Evolutionary conservation across 192 early-diverging fungal genomes (phyloP).

Genomic region (Entomortierella lignicola): DNA sequence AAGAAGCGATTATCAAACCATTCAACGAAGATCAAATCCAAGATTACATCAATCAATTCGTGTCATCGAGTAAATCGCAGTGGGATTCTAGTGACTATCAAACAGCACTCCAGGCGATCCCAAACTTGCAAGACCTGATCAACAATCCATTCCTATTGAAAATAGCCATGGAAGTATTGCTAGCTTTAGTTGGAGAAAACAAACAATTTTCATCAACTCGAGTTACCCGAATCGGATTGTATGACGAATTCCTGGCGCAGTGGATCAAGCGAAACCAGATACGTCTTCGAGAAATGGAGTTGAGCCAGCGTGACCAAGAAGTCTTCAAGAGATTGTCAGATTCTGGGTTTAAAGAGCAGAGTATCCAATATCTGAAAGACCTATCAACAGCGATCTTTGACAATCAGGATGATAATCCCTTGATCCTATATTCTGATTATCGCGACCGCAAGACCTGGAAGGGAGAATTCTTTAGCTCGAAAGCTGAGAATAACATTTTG

Average conservation of each 20-base stretch:
- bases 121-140: constrained; percentile 5
- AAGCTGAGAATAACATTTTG: constrained; percentile 8
- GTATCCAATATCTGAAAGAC: constrained; percentile 18
- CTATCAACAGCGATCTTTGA: constrained; percentile 19
- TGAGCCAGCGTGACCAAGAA: neutral
- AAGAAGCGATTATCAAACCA: constrained; percentile 9
- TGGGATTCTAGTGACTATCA: neutral
- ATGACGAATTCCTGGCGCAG: constrained; percentile 7
- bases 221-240: constrained; percentile 4
- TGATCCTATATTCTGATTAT: constrained; percentile 2
- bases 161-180: constrained; percentile 12
- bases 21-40: neutral
- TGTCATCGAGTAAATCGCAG: neutral
- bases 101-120: neutral
- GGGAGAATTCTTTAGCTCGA: constrained; percentile 1
- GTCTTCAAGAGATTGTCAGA: neutral
- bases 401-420: constrained; percentile 19
- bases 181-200: neutral
- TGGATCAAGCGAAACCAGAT: neutral
- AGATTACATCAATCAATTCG: constrained; percentile 14
- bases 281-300: neutral
- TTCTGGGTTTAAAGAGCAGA: constrained; percentile 16
- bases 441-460: constrained; percentile 9
- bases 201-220: neutral
- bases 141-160: constrained; percentile 16